phyloP scores from a whole-genome alignment of 2,329 filamentous ascomycete species.

The Chrysosporium queenslandicum region DNA sequence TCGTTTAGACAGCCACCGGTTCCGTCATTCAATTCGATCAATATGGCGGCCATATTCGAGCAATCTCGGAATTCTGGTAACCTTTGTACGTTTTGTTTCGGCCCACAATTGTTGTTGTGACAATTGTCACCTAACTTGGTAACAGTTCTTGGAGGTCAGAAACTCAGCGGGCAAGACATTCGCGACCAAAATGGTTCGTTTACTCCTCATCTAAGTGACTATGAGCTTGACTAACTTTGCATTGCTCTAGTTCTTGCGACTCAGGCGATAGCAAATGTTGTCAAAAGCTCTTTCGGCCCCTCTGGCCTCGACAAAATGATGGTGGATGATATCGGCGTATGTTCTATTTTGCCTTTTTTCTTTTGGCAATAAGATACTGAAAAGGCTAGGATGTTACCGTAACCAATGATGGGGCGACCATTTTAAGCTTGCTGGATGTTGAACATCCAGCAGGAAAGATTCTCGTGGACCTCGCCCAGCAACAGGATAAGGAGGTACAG shows the following conservation, averaged over 20 bases:
- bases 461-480: constrained; percentile 89
- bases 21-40: constrained; percentile 18
- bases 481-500: constrained; percentile 82
- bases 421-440: constrained; percentile 87
- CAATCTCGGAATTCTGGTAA: constrained; percentile 85
- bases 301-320: constrained; percentile 99
- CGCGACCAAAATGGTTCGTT: constrained; percentile 82
- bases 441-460: constrained; percentile 98
- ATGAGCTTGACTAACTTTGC: constrained; percentile 16
- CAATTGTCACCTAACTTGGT: constrained; percentile 25
- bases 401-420: constrained; percentile 96
- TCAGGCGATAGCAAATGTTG: constrained; percentile 94
- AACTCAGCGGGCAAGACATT: constrained; percentile 94
- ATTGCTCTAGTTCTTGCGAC: constrained; percentile 66
- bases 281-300: constrained; percentile 96
- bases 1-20: constrained; percentile 15
- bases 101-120: constrained; percentile 9
- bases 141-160: constrained; percentile 80
- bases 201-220: constrained; percentile 10
- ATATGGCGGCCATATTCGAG: constrained; percentile 93
- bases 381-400: constrained; percentile 76
- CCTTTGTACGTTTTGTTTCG: constrained; percentile 51
- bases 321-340: constrained; percentile 96
- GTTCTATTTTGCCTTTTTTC: constrained; percentile 22
- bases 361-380: constrained; percentile 18